Conservation (phyloP, 2,329 filamentous ascomycete species). For the Aspergillus tubingensis region DNA sequence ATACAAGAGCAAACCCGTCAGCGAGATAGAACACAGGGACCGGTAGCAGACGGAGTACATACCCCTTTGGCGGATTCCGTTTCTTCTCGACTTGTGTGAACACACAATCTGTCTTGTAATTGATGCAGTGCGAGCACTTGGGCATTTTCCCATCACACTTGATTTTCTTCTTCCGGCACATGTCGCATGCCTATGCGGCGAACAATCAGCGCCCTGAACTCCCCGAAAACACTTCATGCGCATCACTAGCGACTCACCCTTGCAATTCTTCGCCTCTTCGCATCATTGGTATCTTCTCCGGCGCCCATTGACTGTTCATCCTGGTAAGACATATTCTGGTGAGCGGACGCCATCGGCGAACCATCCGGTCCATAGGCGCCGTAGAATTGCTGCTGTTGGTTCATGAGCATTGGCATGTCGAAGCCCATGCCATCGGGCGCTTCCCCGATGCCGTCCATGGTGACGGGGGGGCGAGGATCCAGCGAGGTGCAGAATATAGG, state of each 20-base stretch:
- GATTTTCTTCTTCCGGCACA: slow-evolving; percentile 92
- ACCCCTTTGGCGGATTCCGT: slow-evolving; percentile 95
- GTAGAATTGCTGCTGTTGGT: slow-evolving; percentile 69
- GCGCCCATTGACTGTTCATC: slow-evolving; percentile 48
- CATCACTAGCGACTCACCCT: slow-evolving; percentile 60
- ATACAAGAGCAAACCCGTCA: slow-evolving; percentile 18
- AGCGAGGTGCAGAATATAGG: slow-evolving; percentile 3
- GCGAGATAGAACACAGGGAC: background rate
- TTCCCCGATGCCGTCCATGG: slow-evolving; percentile 41
- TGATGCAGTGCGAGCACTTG: slow-evolving; percentile 91
- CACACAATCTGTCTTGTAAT: slow-evolving; percentile 96
- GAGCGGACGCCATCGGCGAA: slow-evolving; percentile 58
- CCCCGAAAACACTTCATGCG: background rate
- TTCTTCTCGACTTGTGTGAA: slow-evolving; percentile 99
- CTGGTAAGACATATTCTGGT: slow-evolving; percentile 39
- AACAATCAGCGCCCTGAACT: slow-evolving; percentile 10
- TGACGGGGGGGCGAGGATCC: slow-evolving; percentile 8
- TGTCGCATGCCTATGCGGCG: slow-evolving; percentile 74
- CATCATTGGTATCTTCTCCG: slow-evolving; percentile 67
- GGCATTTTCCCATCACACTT: slow-evolving; percentile 97
- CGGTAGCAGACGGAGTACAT: slow-evolving; percentile 32
- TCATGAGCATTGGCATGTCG: slow-evolving; percentile 57
- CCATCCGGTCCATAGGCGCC: slow-evolving; percentile 63
- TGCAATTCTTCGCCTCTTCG: slow-evolving; percentile 86
- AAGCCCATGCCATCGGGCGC: slow-evolving; percentile 43